Evolutionary conservation across 176 grass and related monocot species (phyloP).

Genomic region (Musa acuminata): DNA sequence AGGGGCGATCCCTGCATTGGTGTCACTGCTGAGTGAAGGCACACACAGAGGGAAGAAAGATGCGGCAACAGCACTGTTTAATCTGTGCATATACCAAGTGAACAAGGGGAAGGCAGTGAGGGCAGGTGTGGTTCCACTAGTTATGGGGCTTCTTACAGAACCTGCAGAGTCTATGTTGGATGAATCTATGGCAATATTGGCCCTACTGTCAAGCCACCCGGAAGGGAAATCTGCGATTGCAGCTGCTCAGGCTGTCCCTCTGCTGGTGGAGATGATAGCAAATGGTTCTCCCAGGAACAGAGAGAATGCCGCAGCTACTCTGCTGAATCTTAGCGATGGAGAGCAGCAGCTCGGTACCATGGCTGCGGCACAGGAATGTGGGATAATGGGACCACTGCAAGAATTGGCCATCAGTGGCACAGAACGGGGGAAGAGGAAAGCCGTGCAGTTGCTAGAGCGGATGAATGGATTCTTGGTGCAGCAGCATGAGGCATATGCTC

Average conservation of each 20-base stretch:
- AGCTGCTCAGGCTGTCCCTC: conserved; percentile 5
- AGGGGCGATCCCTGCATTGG: conserved; percentile 1
- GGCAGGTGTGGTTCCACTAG: too few relatives aligned
- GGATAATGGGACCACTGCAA: conserved; percentile 49
- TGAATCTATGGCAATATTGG: neutral
- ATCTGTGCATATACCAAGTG: conserved; percentile 14
- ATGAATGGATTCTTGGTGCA: conserved; percentile 28
- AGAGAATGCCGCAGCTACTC: conserved; percentile 2
- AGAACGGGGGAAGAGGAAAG: conserved; percentile 65
- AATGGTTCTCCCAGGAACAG: conserved; percentile 9
- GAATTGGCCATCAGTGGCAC: conserved; percentile 74
- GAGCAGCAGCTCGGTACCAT: too few relatives aligned
- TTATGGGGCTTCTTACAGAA: too few relatives aligned
- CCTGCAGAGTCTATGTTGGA: neutral
- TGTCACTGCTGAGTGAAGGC: conserved; percentile 2
- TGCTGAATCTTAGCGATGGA: too few relatives aligned
- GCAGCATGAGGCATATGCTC: neutral
- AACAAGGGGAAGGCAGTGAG: conserved; percentile 6
- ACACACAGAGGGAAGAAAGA: conserved; percentile 12
- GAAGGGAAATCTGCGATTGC: neutral
- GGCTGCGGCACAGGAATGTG: neutral
- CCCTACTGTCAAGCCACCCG: conserved; percentile 5
- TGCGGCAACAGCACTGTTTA: conserved; percentile 10
- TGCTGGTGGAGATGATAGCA: neutral
- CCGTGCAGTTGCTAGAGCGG: conserved; percentile 50